Conservation (phyloP, 352 stramenopile genomes). For the Phytophthora chlamydospora region DNA sequence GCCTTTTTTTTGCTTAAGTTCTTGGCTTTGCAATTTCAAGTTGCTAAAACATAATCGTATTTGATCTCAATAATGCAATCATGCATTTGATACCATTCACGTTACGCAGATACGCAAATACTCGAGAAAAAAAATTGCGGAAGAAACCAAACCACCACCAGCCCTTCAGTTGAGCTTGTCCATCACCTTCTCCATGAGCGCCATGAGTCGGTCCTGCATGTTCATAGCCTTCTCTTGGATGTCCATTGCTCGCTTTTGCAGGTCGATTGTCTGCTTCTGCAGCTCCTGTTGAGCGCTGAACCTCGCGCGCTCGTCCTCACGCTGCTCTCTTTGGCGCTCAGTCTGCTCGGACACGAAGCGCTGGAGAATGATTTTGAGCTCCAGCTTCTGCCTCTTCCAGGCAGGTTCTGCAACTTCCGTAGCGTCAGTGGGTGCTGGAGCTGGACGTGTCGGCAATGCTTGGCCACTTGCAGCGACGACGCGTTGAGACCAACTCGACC, state of each 20-base stretch:
- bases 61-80: no score
- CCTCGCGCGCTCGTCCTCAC: constrained; percentile 10
- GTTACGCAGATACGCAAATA: no score
- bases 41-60: no score
- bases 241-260: constrained; percentile 30
- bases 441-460: not conserved
- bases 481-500: no score
- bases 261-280: constrained; percentile 26
- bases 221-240: constrained; percentile 36
- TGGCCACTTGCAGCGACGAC: not conserved
- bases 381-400: constrained; percentile 24
- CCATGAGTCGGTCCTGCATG: constrained; percentile 35
- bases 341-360: constrained; percentile 26
- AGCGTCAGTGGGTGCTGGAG: not conserved
- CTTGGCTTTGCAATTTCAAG: no score
- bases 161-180: constrained; percentile 31
- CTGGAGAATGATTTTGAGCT: constrained; percentile 24
- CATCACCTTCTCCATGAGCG: constrained; percentile 36
- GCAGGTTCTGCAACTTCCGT: not conserved
- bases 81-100: no score
- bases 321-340: constrained; percentile 17
- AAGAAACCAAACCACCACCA: no score
- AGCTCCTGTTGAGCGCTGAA: constrained; percentile 25
- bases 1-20: no score
- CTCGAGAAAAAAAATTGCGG: constrained; percentile 14